Evolutionary conservation across 2,329 filamentous ascomycete genomes (phyloP), one percentile per base, ranked within the genome.

Genomic region (Stemphylium beticola): DNA sequence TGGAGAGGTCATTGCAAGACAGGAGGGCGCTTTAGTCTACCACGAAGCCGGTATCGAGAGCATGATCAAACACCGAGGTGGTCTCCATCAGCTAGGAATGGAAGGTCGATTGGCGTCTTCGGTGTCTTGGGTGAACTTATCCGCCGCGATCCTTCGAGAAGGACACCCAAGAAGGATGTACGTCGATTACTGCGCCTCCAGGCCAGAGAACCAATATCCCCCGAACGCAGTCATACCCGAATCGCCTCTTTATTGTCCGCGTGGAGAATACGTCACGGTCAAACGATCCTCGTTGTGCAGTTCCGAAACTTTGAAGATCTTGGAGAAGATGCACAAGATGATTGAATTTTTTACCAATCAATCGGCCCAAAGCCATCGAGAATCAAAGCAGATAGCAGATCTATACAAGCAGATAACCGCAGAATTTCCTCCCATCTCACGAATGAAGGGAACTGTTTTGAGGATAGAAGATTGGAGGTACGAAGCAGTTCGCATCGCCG

Each of bases 31-130:
- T 18, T 58, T 69, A 37, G 20, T 10, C 7, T 72, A 47, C 14
- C 68, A 77, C 45, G 71, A 74, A 37, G 11, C 11, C 0, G 74
- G 73, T 0, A 56, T 76, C 2, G 64, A 62, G 32, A 44, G 44
- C 2, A 74, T 77, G 71, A 67, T 76, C 14, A 41, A 44, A n/a
- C 53, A 64, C 43, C 66, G 74, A n/a, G 74, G 74, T 22, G 74
- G 74, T 1, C 45, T 77, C 0, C 43, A 60, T 3, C 14, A 66
- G n/a, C 52, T 76, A 2, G 72, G 71, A 12, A 48, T 74, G 1
- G 55, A 66, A 9, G 71, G 73, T 11, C 61, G 65, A 17, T 42
- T 77, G 8, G 74, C 73, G 33, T 66, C 66, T 4, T 65, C 72
- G 2, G 55, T 70, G 9, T 69, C 70, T 0, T 74, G 72, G 71